These are phyloP conservation scores for Closterium sp. DNA, from an alignment of 139 green algal genomes.

Conservation along the genomic window DNA sequence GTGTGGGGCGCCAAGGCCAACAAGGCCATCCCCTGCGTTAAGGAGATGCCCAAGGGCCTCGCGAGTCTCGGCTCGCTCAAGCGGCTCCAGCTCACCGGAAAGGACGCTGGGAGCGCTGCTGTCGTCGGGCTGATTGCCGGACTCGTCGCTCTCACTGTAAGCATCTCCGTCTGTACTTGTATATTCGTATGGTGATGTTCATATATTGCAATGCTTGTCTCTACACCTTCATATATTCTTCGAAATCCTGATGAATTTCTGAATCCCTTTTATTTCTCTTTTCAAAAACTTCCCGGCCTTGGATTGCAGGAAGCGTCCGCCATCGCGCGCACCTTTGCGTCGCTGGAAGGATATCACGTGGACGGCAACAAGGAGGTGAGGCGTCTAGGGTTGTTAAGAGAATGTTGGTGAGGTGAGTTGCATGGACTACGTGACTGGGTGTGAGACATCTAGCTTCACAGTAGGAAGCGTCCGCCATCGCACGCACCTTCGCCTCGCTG, in stretches of 20 bases:
- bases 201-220: too few relatives aligned
- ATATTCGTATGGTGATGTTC: too few relatives aligned
- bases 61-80: background rate
- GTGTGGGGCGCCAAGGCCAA: slow-evolving; percentile 1
- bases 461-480: too few relatives aligned
- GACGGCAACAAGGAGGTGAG: slow-evolving; percentile 35
- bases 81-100: background rate
- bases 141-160: slow-evolving; percentile 10
- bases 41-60: background rate
- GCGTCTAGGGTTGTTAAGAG: background rate
- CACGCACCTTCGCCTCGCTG: too few relatives aligned
- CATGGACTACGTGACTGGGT: too few relatives aligned
- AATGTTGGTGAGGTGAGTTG: too few relatives aligned
- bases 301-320: slow-evolving; percentile 18
- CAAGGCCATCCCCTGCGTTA: background rate
- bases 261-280: too few relatives aligned
- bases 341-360: slow-evolving; percentile 33
- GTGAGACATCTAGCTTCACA: too few relatives aligned
- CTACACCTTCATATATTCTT: too few relatives aligned
- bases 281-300: background rate
- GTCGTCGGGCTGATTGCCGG: slow-evolving; percentile 15
- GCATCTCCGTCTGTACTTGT: too few relatives aligned
- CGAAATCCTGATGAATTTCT: too few relatives aligned
- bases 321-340: slow-evolving; percentile 41
- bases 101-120: background rate